Evolutionary conservation across 2,329 filamentous ascomycete species (phyloP).

Genomic region (Gaeumannomyces sp.): DNA sequence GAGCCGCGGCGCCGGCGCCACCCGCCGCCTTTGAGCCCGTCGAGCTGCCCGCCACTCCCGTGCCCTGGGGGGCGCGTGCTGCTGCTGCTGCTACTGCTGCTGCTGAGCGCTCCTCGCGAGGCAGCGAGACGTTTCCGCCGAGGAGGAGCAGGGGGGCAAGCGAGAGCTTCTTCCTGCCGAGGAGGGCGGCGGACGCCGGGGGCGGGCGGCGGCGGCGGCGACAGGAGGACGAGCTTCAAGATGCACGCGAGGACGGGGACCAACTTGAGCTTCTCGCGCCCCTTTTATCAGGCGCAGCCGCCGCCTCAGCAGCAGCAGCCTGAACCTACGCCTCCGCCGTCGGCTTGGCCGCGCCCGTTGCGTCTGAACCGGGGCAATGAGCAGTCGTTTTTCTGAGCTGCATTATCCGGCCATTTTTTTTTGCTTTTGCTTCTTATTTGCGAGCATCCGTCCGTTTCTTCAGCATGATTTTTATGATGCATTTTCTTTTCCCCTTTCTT

Average conservation of each 20-base stretch:
- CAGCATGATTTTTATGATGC: neutral
- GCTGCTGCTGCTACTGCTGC: neutral
- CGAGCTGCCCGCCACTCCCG: constrained; percentile 15
- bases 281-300: neutral
- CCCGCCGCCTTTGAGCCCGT: constrained; percentile 7
- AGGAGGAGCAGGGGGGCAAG: neutral
- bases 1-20: neutral
- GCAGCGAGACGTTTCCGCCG: neutral
- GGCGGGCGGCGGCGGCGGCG: no score
- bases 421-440: no score
- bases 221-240: neutral
- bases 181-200: neutral
- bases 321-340: neutral
- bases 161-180: neutral
- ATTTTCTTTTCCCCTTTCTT: neutral
- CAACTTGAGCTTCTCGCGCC: neutral
- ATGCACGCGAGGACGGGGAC: neutral
- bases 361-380: neutral
- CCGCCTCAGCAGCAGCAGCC: neutral
- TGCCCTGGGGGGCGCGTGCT: constrained; percentile 14
- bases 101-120: neutral
- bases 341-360: neutral
- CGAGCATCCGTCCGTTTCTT: neutral
- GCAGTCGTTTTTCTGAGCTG: neutral
- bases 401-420: no score